Percentiles rank a stretch among this genome's conserved stretches.
Conservation (phyloP, 169 alveolate genomes). For the Plasmodium relictum region DNA sequence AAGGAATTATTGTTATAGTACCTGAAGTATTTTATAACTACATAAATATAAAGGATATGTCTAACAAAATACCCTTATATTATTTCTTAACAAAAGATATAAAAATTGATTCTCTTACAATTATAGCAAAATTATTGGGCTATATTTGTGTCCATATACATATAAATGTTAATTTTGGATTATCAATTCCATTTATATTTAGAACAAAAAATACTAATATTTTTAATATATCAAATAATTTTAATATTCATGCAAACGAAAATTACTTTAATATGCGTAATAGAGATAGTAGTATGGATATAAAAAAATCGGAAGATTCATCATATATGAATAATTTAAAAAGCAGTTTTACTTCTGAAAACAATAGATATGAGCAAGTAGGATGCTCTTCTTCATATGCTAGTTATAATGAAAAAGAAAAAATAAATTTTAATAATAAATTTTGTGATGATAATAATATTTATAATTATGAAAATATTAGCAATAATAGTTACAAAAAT, state of each 20-base stretch:
- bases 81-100: constrained; percentile 45
- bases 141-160: constrained; percentile 66
- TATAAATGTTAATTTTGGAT: constrained; percentile 50
- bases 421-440: background rate
- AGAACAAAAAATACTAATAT: constrained; percentile 38
- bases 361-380: background rate
- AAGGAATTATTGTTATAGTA: constrained; percentile 45
- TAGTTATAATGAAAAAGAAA: background rate
- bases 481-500: background rate
- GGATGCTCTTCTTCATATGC: background rate
- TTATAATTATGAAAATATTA: background rate
- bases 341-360: background rate
- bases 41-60: constrained; percentile 37
- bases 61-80: constrained; percentile 27
- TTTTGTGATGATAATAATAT: background rate
- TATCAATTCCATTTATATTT: constrained; percentile 60
- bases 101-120: constrained; percentile 48
- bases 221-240: constrained; percentile 29
- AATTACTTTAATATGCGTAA: background rate
- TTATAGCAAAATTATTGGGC: constrained; percentile 62
- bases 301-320: background rate
- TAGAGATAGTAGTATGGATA: background rate
- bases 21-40: constrained; percentile 69
- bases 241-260: background rate
- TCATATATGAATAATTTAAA: background rate